Evolutionary conservation across 2,329 filamentous ascomycete species (phyloP), one percentile per base, ranked within the genome.

Genomic region (Aspergillus pseudoglaucus): DNA sequence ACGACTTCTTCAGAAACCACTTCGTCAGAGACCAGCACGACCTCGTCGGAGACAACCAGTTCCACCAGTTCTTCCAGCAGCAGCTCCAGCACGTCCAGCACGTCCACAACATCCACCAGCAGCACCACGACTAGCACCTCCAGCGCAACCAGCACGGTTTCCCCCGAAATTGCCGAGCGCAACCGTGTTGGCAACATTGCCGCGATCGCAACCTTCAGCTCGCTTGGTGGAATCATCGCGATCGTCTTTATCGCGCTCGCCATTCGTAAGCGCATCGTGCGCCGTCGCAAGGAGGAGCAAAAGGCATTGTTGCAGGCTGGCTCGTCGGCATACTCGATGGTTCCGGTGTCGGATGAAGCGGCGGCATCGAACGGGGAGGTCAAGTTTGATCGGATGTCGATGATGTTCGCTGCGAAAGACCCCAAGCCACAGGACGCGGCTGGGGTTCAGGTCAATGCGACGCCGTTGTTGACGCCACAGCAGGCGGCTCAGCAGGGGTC

Each of bases 361-460:
- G n/a, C 20, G 40, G 23, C 20, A 3, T 42, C 40, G 23, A 18
- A 20, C 40, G 23, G 40, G 4, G 40, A 42, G 22, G 40, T 42
- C 14, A 42, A 42, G 40, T 17, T 27, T 14, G 40, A 42, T 42
- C 40, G 40, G 22, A 7, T 42, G 40, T 42, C 40, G 40, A 42
- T 42, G 40, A 42, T 42, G 40, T 42, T 42, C 17, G 35, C 35
- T 23, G 20, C 40, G 23, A 22, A 42, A 2, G 20, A 42, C 18
- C 40, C 40, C 2, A n/a, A 14, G 10, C 20, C 20, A 22, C 12
- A 42, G 22, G 40, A 42, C 12, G 37, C 37, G 37, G 37, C 10
- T 20, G 18, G 37, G 3, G 33, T 37, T 7, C n/a, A n/a, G 33
- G 37, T 39, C 15, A 18, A 39, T 39, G 37, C 37, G 37, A 39